Evolutionary conservation across 768 basidiomycete genomes (phyloP), one percentile per base, ranked within the genome.

Genomic region (Myochromella boudieri): DNA sequence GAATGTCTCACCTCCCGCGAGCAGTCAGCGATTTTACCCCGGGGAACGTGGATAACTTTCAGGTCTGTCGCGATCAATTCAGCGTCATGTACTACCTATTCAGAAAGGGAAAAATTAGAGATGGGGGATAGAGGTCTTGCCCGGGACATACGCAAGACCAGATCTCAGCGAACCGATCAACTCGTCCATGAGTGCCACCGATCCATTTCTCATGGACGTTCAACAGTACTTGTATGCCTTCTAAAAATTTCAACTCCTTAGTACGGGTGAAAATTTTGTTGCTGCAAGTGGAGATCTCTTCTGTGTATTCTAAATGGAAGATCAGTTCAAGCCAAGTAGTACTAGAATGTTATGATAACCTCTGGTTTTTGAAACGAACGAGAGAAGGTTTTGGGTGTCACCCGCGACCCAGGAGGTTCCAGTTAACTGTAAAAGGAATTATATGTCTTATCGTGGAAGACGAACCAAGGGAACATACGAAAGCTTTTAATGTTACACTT

Each of bases 291-390:
- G n/a, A n/a, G n/a, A n/a, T n/a, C n/a, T n/a, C n/a, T n/a, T n/a
- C n/a, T n/a, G n/a, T n/a, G n/a, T n/a, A n/a, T n/a, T n/a, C n/a
- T n/a, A n/a, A n/a, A n/a, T n/a, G n/a, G n/a, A n/a, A n/a, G n/a
- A n/a, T n/a, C n/a, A n/a, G n/a, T n/a, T n/a, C n/a, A n/a, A n/a
- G n/a, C n/a, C n/a, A n/a, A n/a, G n/a, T n/a, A n/a, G n/a, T n/a
- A n/a, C n/a, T n/a, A n/a, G n/a, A n/a, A n/a, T n/a, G n/a, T n/a
- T n/a, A n/a, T n/a, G n/a, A 1, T 29, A 7, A 53, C 52, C 44
- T 9, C 24, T 49, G n/a, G 20, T 37, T 14, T 29, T 32, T 0
- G 47, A 45, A 17, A 49, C 40, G 18, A 26, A 49, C 7, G 40
- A 27, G 6, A 26, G 26, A 8, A 49, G 17, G 20, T 44, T 29